Percentiles rank a stretch among this genome's conserved stretches.
phyloP scores from a whole-genome alignment of 495 filamentous ascomycete genomes.

The Penicillium steckii region DNA sequence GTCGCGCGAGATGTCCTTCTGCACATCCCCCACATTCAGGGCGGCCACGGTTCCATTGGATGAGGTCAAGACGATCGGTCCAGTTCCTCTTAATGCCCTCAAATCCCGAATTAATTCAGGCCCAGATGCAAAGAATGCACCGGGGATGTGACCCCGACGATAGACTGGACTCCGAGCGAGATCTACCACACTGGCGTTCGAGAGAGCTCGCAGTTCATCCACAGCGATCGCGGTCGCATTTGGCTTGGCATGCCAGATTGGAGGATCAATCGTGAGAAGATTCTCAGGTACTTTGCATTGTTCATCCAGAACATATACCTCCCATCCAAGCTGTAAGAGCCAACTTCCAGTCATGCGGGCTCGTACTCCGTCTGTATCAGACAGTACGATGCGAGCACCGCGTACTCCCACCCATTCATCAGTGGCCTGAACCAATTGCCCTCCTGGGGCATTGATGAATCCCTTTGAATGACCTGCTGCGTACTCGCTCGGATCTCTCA shows the following conservation, averaged over 20 bases:
- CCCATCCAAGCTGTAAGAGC: slow-evolving; percentile 29
- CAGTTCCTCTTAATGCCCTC: neutral
- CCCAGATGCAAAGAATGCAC: slow-evolving; percentile 26
- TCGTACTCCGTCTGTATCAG: slow-evolving; percentile 24
- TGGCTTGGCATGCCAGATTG: slow-evolving; percentile 1
- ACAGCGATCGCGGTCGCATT: slow-evolving; percentile 7
- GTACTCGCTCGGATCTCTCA: slow-evolving; percentile 26
- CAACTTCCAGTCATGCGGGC: slow-evolving; percentile 26
- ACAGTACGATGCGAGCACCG: slow-evolving; percentile 25
- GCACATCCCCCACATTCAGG: slow-evolving; percentile 29
- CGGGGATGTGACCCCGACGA: slow-evolving; percentile 25
- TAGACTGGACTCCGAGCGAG: slow-evolving; percentile 26
- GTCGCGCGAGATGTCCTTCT: slow-evolving; percentile 1
- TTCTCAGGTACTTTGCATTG: neutral
- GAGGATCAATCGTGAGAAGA: neutral
- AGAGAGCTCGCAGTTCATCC: slow-evolving; percentile 2
- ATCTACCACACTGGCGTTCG: slow-evolving; percentile 18
- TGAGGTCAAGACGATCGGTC: slow-evolving; percentile 25
- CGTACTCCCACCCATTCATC: slow-evolving; percentile 29
- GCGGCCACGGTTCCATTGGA: slow-evolving; percentile 37
- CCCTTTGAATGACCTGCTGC: slow-evolving; percentile 12
- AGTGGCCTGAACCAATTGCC: slow-evolving; percentile 28
- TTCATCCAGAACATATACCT: slow-evolving; percentile 19
- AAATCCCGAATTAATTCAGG: slow-evolving; percentile 24
- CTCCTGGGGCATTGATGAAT: slow-evolving; percentile 27